Evolutionary conservation across 2,329 filamentous ascomycete genomes (phyloP).

Genomic region (Aspergillus sp.): DNA sequence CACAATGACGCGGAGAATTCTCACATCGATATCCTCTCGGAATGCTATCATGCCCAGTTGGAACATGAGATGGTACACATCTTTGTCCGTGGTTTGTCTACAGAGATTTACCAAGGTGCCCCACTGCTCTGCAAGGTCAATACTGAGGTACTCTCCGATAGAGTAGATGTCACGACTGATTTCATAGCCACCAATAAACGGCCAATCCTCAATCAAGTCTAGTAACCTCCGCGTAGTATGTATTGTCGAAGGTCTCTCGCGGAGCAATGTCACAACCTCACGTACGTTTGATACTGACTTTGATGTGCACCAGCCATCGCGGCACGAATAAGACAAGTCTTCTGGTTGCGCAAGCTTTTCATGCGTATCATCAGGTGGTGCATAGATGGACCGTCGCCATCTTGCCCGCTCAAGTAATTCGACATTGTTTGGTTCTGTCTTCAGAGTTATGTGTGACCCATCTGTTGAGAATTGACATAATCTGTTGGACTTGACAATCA

Average conservation of each 20-base stretch:
- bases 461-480: slow-evolving; percentile 14
- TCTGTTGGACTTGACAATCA: slow-evolving; percentile 12
- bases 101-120: slow-evolving; percentile 49
- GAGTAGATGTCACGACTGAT: slow-evolving; percentile 36
- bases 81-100: slow-evolving; percentile 19
- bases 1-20: slow-evolving; percentile 49
- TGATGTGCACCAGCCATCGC: slow-evolving; percentile 1
- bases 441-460: neutral
- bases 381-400: slow-evolving; percentile 48
- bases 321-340: slow-evolving; percentile 17
- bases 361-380: slow-evolving; percentile 17
- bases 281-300: slow-evolving; percentile 23
- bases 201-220: slow-evolving; percentile 37
- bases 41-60: slow-evolving; percentile 53
- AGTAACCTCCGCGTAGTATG: slow-evolving; percentile 30
- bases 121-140: slow-evolving; percentile 48
- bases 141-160: slow-evolving; percentile 46
- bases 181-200: slow-evolving; percentile 46
- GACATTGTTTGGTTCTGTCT: neutral
- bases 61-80: slow-evolving; percentile 48
- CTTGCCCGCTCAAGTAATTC: slow-evolving; percentile 21
- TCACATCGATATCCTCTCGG: slow-evolving; percentile 42
- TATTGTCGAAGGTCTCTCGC: slow-evolving; percentile 27
- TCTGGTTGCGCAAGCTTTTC: neutral
- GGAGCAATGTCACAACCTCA: slow-evolving; percentile 32